These are phyloP conservation scores for Mycena sp. DNA, from an alignment of 1,284 basidiomycete species.

Conservation along the genomic window DNA sequence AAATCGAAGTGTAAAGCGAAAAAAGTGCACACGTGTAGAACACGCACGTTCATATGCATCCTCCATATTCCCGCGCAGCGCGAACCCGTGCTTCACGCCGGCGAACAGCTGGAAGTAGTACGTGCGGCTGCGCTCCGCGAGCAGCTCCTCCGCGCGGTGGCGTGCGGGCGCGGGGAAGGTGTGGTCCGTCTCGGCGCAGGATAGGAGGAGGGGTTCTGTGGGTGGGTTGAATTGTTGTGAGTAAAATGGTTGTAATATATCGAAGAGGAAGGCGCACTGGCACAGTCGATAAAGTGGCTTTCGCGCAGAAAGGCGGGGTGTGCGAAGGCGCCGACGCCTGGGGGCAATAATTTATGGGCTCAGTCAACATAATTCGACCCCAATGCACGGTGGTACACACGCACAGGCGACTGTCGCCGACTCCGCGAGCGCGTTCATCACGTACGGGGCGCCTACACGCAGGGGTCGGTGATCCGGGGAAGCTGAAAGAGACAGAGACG, in stretches of 20 bases:
- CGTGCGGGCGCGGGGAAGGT: conserved; percentile 31
- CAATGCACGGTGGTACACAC: not conserved
- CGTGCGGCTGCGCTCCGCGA: conserved; percentile 21
- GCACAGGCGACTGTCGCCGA: conserved; percentile 13
- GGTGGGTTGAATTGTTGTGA: not conserved
- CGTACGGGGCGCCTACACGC: conserved; percentile 30
- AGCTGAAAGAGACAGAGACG: not conserved
- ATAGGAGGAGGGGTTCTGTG: conserved; percentile 30
- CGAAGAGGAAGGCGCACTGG: conserved; percentile 21
- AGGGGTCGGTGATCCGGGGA: conserved; percentile 9
- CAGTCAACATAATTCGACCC: not conserved
- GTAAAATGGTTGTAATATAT: no score
- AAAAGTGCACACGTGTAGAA: no score
- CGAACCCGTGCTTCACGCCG: conserved; percentile 34
- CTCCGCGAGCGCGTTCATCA: conserved; percentile 29
- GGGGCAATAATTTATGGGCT: not conserved
- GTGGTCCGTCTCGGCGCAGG: conserved; percentile 35
- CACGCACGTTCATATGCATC: conserved; percentile 28
- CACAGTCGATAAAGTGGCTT: conserved; percentile 29
- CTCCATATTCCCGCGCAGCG: conserved; percentile 30
- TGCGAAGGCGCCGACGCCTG: conserved; percentile 31
- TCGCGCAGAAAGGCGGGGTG: conserved; percentile 36
- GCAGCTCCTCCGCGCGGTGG: conserved; percentile 35
- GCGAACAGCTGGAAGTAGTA: conserved; percentile 34
- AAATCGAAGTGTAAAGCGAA: not conserved